Conservation (phyloP, 106 monocot species). For the Dendrobium officinale region DNA sequence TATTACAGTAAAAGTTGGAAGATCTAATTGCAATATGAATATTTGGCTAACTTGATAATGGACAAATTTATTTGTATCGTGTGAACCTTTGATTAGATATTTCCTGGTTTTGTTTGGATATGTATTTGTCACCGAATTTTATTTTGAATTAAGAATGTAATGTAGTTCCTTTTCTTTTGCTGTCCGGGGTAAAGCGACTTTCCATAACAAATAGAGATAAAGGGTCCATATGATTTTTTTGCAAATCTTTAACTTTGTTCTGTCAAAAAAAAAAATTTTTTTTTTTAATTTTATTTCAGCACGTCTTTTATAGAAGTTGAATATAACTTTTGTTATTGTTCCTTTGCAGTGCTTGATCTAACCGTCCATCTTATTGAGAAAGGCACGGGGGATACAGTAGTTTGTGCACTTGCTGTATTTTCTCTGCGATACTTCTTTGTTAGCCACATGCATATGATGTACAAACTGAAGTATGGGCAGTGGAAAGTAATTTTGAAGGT, state of each 20-base stretch:
- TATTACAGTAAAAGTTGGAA: neutral
- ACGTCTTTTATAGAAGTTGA: neutral
- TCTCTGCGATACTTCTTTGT: conserved; percentile 77
- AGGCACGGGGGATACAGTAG: conserved; percentile 45
- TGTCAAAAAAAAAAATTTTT: neutral
- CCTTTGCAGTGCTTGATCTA: conserved; percentile 72
- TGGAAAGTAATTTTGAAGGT: conserved; percentile 84
- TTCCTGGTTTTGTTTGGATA: neutral
- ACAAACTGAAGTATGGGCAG: conserved; percentile 39
- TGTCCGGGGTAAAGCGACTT: neutral
- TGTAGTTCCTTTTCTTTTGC: neutral
- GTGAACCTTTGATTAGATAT: neutral
- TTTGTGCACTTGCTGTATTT: conserved; percentile 58
- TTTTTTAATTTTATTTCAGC: neutral
- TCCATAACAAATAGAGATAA: neutral
- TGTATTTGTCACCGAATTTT: neutral
- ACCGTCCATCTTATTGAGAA: conserved; percentile 54
- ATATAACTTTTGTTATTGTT: neutral
- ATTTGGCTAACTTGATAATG: neutral
- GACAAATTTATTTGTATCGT: no score
- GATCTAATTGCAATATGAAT: neutral
- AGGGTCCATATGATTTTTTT: neutral
- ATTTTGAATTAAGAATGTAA: neutral
- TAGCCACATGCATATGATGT: conserved; percentile 83
- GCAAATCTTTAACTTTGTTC: neutral